A percentile compares a stretch with the other conserved stretches of the same genome.
These are phyloP conservation scores for Phialocephala sp. DNA, from an alignment of 2,329 filamentous ascomycete species.

Conservation along the genomic window DNA sequence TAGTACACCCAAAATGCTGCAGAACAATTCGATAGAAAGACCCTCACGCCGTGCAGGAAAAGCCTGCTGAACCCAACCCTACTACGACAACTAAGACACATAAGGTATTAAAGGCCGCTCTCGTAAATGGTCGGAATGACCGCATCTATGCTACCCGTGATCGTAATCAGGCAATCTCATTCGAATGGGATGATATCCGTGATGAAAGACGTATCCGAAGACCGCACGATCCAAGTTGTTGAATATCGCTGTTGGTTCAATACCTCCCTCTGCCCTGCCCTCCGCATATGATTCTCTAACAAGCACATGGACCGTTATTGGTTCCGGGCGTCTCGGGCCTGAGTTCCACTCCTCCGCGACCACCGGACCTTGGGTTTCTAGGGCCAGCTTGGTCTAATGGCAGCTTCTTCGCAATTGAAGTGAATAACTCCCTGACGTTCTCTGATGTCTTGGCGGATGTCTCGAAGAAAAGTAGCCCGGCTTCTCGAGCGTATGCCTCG, in stretches of 20 bases:
- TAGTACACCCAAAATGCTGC: constrained; percentile 45
- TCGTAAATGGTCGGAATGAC: constrained; percentile 33
- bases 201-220: constrained; percentile 22
- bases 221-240: constrained; percentile 19
- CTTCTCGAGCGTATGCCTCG: constrained; percentile 92
- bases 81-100: constrained; percentile 38
- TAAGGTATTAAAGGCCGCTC: constrained; percentile 44
- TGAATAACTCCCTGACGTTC: constrained; percentile 95
- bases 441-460: constrained; percentile 97
- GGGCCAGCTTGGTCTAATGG: constrained; percentile 96
- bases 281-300: constrained; percentile 50
- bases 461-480: constrained; percentile 95
- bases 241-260: constrained; percentile 25
- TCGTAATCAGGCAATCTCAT: constrained; percentile 31
- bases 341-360: constrained; percentile 66
- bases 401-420: constrained; percentile 96
- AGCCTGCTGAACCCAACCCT: constrained; percentile 38
- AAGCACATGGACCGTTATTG: constrained; percentile 65
- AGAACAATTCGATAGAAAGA: constrained; percentile 40
- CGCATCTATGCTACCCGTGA: constrained; percentile 31
- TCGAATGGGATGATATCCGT: constrained; percentile 31
- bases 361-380: constrained; percentile 74
- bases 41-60: constrained; percentile 42
- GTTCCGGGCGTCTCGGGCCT: constrained; percentile 60
- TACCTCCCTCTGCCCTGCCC: constrained; percentile 18